Conservation (phyloP, 176 grass and related monocot species). For the Triticum timopheevii region DNA sequence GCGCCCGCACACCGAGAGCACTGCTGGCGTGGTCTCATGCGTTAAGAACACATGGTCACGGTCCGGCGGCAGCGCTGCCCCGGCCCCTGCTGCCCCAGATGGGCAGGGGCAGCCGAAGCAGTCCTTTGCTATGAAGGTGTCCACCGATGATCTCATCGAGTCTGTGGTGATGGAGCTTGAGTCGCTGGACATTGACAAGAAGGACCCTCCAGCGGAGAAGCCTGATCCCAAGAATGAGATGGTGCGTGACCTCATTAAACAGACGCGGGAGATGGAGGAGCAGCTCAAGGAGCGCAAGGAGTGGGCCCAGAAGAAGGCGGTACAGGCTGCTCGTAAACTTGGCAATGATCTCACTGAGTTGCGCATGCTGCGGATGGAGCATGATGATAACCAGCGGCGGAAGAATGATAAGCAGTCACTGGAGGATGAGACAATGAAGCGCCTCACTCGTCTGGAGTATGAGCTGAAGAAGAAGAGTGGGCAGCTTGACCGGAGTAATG, state of each 20-base stretch:
- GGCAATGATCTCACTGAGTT: conserved; percentile 83
- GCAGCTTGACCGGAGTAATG: conserved; percentile 81
- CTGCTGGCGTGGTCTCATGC: conserved; percentile 27
- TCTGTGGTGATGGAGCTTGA: conserved; percentile 50
- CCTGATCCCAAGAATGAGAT: conserved; percentile 58
- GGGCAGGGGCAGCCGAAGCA: conserved; percentile 31
- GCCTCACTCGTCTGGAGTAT: conserved; percentile 70
- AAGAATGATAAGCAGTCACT: conserved; percentile 71
- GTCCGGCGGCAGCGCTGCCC: neutral
- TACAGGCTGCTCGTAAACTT: conserved; percentile 90
- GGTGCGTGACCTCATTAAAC: conserved; percentile 61
- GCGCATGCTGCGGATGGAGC: conserved; percentile 73
- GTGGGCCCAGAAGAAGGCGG: conserved; percentile 87
- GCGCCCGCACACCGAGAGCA: neutral
- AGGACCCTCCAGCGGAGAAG: conserved; percentile 35
- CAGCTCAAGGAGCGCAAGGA: conserved; percentile 89
- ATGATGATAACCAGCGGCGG: conserved; percentile 67
- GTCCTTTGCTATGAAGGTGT: conserved; percentile 39
- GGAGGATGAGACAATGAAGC: conserved; percentile 74
- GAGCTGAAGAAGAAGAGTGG: conserved; percentile 88
- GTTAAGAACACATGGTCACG: conserved; percentile 33
- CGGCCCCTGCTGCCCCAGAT: neutral
- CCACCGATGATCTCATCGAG: conserved; percentile 55
- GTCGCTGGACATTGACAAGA: conserved; percentile 60
- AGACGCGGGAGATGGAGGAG: conserved; percentile 75